Evolutionary conservation across 306 rosid species (phyloP).

Genomic region (Neltuma alba): DNA sequence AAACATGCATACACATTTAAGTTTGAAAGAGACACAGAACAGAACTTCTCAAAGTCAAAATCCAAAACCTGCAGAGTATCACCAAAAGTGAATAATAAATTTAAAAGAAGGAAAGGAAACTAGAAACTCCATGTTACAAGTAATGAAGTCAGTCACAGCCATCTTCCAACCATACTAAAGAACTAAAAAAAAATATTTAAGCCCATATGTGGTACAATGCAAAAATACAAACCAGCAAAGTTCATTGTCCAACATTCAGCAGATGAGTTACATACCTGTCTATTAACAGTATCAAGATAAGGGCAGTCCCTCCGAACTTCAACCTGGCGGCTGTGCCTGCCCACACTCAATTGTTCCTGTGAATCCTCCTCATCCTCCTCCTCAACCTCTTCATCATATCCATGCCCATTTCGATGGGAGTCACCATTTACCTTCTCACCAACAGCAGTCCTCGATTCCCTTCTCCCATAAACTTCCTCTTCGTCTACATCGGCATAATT

Average conservation of each 20-base stretch:
- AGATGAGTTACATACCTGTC: slow-evolving; percentile 66
- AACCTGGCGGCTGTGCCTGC: slow-evolving; percentile 67
- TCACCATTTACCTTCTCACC: slow-evolving; percentile 35
- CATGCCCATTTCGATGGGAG: slow-evolving; percentile 45
- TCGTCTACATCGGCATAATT: slow-evolving; percentile 59
- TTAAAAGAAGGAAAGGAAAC: neutral
- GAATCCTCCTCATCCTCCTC: slow-evolving; percentile 56
- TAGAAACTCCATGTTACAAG: neutral
- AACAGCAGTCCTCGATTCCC: slow-evolving; percentile 27
- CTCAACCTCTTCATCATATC: slow-evolving; percentile 44
- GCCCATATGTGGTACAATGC: neutral
- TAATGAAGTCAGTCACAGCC: neutral
- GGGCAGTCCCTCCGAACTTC: slow-evolving; percentile 97
- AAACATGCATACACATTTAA: slow-evolving; percentile 93
- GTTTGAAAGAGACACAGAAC: slow-evolving; percentile 88
- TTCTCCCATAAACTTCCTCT: slow-evolving; percentile 44
- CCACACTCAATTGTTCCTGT: slow-evolving; percentile 41
- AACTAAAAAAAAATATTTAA: neutral
- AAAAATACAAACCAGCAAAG: slow-evolving; percentile 8
- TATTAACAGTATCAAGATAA: slow-evolving; percentile 93
- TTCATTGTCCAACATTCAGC: neutral
- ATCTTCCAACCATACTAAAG: neutral
- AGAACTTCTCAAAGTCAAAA: slow-evolving; percentile 95
- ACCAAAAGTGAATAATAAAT: slow-evolving; percentile 14
- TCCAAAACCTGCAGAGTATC: slow-evolving; percentile 80